Evolutionary conservation across 345 rosid species (phyloP), one percentile per base, ranked within the genome.

Genomic region (Pelargonium nanum): DNA sequence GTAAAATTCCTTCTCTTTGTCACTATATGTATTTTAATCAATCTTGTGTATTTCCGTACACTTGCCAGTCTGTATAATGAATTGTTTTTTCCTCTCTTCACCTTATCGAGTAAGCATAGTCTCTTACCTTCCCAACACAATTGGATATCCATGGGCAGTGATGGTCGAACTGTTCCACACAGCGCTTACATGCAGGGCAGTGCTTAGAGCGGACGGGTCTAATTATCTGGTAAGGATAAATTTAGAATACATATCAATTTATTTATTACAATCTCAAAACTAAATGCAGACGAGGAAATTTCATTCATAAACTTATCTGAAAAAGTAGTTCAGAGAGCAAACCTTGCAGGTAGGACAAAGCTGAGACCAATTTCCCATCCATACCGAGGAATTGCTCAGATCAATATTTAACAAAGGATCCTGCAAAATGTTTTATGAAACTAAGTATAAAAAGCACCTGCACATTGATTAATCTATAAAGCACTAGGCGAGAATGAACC

Each of bases 291-390:
- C 50, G 45, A 13, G 45, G 61, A 55, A 9, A 16, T 6, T 54
- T 12, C 10, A 24, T 23, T 40, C 22, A 22, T 28, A 6, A 62
- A 5, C n/a, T 2, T 12, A 2, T 9, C 53, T 12, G 15, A 28
- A 57, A 53, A 34, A n/a, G 58, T 65, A 56, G 56, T 15, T 65
- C 53, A 30, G 57, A 53, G 66, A 55, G 70, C 59, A 68, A 62
- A 93, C 99, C 99, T 89, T 93, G 92, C 99, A 93, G 63, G 97
- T 89, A 23, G 99, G 97, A 80, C 99, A 93, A 59, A 89, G 97
- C 66, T 89, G 99, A 73, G 97, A 87, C 99, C 99, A 93, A 75
- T 83, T 84, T 74, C 97, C 97, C 53, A 68, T 80, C 99, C 91
- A 83, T 7, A 64, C 56, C 16, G 91, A 79, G 60, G 87, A 79